These are phyloP conservation scores for Dactylellina drechsleri DNA, from an alignment of 2,329 filamentous ascomycete genomes.

Conservation along the genomic window DNA sequence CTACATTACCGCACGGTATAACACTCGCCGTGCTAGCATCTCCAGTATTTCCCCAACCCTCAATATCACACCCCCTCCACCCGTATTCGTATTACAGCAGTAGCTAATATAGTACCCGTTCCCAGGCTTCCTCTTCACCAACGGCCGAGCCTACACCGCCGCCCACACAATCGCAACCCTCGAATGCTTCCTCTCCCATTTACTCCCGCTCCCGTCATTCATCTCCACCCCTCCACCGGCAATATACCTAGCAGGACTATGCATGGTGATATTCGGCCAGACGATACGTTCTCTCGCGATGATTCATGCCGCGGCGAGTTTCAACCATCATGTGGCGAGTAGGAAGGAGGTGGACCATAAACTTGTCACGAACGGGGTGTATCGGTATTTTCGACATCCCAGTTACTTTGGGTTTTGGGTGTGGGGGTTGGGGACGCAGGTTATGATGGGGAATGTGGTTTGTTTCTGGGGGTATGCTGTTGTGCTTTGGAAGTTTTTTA, in stretches of 20 bases:
- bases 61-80: not conserved
- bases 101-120: conserved; percentile 2
- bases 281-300: conserved; percentile 81
- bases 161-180: conserved; percentile 79
- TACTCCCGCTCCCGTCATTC: conserved; percentile 69
- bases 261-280: conserved; percentile 77
- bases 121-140: conserved; percentile 77
- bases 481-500: conserved; percentile 89
- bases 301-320: conserved; percentile 86
- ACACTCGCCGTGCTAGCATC: conserved; percentile 76
- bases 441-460: conserved; percentile 84
- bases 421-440: conserved; percentile 95
- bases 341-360: conserved; percentile 76
- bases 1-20: conserved; percentile 85
- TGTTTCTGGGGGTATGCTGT: conserved; percentile 78
- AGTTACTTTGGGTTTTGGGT: conserved; percentile 99
- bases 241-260: conserved; percentile 66
- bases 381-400: conserved; percentile 78
- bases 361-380: conserved; percentile 86
- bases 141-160: conserved; percentile 84
- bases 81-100: not conserved
- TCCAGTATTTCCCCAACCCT: conserved; percentile 66
- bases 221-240: conserved; percentile 57
- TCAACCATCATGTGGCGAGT: conserved; percentile 85
- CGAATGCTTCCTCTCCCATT: conserved; percentile 74